Conservation (phyloP, 1,284 basidiomycete genomes). For the Pseudomicrostroma phylloplanum region DNA sequence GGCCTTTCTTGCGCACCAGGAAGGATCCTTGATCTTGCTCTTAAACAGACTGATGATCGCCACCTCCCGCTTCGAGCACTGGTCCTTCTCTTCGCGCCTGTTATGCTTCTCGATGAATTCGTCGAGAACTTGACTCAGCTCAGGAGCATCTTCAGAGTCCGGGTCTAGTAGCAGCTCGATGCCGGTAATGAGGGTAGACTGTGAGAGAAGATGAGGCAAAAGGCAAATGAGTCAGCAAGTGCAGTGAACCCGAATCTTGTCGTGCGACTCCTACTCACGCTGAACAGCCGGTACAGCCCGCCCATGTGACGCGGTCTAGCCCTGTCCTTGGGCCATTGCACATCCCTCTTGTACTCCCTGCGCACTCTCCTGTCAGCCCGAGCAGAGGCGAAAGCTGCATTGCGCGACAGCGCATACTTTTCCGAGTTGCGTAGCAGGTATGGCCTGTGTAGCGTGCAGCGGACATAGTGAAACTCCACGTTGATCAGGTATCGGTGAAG, state of each 20-base stretch:
- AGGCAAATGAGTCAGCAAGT: neutral
- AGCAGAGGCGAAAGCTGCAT: slow-evolving; percentile 39
- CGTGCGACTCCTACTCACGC: no score
- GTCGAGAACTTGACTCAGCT: slow-evolving; percentile 32
- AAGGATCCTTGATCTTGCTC: slow-evolving; percentile 37
- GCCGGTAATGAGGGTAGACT: slow-evolving; percentile 44
- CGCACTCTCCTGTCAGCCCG: slow-evolving; percentile 36
- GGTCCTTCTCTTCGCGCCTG: slow-evolving; percentile 27
- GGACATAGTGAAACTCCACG: slow-evolving; percentile 43
- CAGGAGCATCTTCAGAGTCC: slow-evolving; percentile 27
- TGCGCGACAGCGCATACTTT: slow-evolving; percentile 34
- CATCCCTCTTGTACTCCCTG: slow-evolving; percentile 35
- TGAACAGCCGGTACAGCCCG: slow-evolving; percentile 44
- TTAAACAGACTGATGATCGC: slow-evolving; percentile 46
- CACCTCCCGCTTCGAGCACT: slow-evolving; percentile 44
- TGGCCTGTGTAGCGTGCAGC: slow-evolving; percentile 43
- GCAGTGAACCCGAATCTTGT: neutral
- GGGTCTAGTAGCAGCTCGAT: slow-evolving; percentile 43
- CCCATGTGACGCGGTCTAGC: slow-evolving; percentile 41
- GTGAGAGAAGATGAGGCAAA: no score
- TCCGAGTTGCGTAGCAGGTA: slow-evolving; percentile 39
- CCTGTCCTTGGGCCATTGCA: slow-evolving; percentile 33
- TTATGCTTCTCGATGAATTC: slow-evolving; percentile 42
- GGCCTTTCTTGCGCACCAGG: slow-evolving; percentile 38
- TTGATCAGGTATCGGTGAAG: slow-evolving; percentile 44